Conservation (phyloP, 495 filamentous ascomycete species). For the Hypoxylon intermedium region DNA sequence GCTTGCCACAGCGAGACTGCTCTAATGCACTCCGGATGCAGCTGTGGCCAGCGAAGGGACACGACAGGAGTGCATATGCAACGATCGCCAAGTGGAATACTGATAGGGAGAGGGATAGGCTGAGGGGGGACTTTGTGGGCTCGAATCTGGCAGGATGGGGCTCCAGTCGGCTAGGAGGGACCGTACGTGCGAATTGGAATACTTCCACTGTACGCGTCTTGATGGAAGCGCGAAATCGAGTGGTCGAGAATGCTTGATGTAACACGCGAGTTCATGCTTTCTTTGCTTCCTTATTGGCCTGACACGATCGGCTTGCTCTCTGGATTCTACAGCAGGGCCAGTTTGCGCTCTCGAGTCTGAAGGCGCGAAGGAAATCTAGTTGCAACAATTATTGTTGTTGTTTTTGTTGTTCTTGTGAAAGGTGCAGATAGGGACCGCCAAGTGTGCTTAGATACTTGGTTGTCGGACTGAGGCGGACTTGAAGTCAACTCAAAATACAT, state of each 20-base stretch:
- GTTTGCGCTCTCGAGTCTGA: conserved; percentile 11
- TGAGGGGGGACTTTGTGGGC: conserved; percentile 15
- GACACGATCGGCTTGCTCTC: conserved; percentile 11
- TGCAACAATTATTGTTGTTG: not conserved
- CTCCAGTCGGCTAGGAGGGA: conserved; percentile 19
- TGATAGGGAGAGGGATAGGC: conserved; percentile 27
- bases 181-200: conserved; percentile 23
- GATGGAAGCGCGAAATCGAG: conserved; percentile 35
- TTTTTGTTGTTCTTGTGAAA: not conserved
- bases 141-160: conserved; percentile 13
- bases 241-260: conserved; percentile 37
- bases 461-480: too few species aligned
- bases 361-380: conserved; percentile 3
- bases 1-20: conserved; percentile 24
- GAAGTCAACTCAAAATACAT: too few species aligned
- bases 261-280: conserved; percentile 29
- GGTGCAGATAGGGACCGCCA: not conserved
- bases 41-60: conserved; percentile 45
- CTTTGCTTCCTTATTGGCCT: conserved; percentile 22
- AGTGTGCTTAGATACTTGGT: too few species aligned
- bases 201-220: conserved; percentile 39
- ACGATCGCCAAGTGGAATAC: conserved; percentile 41
- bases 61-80: conserved; percentile 50
- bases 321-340: conserved; percentile 18
- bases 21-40: conserved; percentile 46